Conservation (phyloP, 2,329 filamentous ascomycete genomes). For the Colletotrichum sp. region DNA sequence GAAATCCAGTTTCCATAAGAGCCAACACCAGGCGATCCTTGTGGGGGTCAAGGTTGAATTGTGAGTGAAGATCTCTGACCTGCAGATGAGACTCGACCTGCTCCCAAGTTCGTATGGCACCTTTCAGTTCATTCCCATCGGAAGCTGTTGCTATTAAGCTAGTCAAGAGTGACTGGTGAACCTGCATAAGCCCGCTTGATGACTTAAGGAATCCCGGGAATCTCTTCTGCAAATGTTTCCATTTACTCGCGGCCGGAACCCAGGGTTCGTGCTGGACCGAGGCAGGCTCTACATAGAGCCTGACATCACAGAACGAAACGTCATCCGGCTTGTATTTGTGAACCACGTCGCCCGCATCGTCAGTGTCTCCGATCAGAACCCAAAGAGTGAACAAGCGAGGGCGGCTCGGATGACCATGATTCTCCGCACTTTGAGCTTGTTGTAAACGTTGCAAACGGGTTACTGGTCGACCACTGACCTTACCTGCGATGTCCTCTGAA, state of each 20-base stretch:
- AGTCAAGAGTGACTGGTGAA: neutral
- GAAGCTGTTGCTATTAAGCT: neutral
- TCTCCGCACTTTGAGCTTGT: neutral
- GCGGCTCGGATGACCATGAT: neutral
- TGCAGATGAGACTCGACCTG: neutral
- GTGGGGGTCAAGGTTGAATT: neutral
- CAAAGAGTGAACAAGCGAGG: neutral
- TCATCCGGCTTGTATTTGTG: neutral
- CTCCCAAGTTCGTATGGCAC: neutral
- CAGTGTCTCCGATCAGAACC: neutral
- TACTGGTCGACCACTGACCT: neutral
- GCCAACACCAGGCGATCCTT: neutral
- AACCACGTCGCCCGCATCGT: neutral
- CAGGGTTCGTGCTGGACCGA: neutral
- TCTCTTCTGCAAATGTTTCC: neutral
- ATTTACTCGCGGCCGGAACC: neutral
- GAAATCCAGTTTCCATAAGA: neutral
- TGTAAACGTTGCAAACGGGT: neutral
- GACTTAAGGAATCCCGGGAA: neutral
- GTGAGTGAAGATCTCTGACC: neutral
- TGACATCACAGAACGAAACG: neutral
- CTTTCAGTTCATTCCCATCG: neutral
- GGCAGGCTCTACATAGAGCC: neutral
- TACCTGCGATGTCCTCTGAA: neutral
- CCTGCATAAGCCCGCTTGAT: neutral